Evolutionary conservation across 2,329 filamentous ascomycete genomes (phyloP).

Genomic region (Phyllosticta ampelicida): DNA sequence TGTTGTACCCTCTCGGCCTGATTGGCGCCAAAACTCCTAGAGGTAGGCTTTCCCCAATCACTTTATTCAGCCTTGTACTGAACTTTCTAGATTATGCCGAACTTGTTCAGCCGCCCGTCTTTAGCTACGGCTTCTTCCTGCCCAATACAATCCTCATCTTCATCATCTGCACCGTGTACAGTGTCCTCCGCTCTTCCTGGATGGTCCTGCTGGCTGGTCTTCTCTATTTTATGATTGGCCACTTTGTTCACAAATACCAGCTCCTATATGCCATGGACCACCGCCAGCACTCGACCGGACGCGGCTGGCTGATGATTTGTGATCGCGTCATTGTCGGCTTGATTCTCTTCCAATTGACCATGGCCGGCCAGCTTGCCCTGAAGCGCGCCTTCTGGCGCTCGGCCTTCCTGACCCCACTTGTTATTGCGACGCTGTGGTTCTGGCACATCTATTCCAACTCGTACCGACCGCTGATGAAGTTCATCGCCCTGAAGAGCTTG

Average conservation of each 20-base stretch:
- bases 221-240: slow-evolving; percentile 71
- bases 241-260: slow-evolving; percentile 95
- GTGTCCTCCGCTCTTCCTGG: slow-evolving; percentile 69
- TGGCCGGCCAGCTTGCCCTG: slow-evolving; percentile 75
- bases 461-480: slow-evolving; percentile 81
- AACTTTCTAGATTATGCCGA: slow-evolving; percentile 58
- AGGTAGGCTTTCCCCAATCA: slow-evolving; percentile 24
- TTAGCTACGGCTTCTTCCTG: slow-evolving; percentile 93
- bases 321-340: slow-evolving; percentile 80
- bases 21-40: slow-evolving; percentile 77
- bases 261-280: slow-evolving; percentile 97
- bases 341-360: slow-evolving; percentile 80
- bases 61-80: background rate
- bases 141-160: slow-evolving; percentile 87
- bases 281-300: slow-evolving; percentile 83
- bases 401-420: slow-evolving; percentile 61
- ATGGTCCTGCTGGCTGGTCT: slow-evolving; percentile 72
- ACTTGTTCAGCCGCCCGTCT: slow-evolving; percentile 69
- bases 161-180: slow-evolving; percentile 93
- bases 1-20: slow-evolving; percentile 69
- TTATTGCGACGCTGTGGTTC: slow-evolving; percentile 79
- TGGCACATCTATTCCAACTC: slow-evolving; percentile 68
- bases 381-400: slow-evolving; percentile 63
- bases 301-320: slow-evolving; percentile 94
- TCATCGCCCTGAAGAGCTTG: slow-evolving; percentile 84